Percentiles rank a stretch among this genome's conserved stretches.
These are phyloP conservation scores for Polyplosphaeria fusca DNA, from an alignment of 495 filamentous ascomycete species.

Conservation along the genomic window DNA sequence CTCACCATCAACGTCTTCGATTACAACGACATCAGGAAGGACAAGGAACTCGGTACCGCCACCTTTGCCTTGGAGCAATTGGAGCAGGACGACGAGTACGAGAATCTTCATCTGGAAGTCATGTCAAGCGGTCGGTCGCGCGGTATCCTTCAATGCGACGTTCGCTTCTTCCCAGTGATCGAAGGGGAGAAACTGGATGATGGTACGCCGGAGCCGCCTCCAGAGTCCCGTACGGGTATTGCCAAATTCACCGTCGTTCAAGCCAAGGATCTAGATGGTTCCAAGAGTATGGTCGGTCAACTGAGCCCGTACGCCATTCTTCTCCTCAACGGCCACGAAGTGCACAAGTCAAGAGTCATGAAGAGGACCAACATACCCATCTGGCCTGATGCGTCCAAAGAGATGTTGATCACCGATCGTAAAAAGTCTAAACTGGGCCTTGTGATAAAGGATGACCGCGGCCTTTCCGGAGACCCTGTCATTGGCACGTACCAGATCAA, in stretches of 20 bases:
- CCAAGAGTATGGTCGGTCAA: constrained; percentile 81
- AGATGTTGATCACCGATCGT: constrained; percentile 88
- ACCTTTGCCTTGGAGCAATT: constrained; percentile 81
- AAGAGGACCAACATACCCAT: constrained; percentile 97
- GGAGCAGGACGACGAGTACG: constrained; percentile 69
- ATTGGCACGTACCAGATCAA: constrained; percentile 92
- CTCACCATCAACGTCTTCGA: constrained; percentile 82
- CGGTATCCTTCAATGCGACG: constrained; percentile 73
- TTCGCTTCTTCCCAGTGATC: constrained; percentile 93
- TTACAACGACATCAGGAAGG: constrained; percentile 93
- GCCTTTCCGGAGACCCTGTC: constrained; percentile 75
- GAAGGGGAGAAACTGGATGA: constrained; percentile 67
- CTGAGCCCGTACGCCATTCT: constrained; percentile 88
- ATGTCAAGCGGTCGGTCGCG: constrained; percentile 78
- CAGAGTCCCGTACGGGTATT: constrained; percentile 90
- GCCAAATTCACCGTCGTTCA: constrained; percentile 88
- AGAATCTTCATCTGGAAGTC: constrained; percentile 81
- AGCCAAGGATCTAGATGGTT: constrained; percentile 89
- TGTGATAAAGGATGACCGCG: constrained; percentile 91
- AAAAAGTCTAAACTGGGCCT: constrained; percentile 85
- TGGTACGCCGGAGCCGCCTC: constrained; percentile 72
- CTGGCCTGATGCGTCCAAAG: constrained; percentile 85
- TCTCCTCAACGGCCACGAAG: constrained; percentile 82
- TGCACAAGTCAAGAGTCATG: constrained; percentile 79
- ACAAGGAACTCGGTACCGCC: constrained; percentile 87